Conservation (phyloP, 164 flowering plant genomes). For the Magnolia officinalis region DNA sequence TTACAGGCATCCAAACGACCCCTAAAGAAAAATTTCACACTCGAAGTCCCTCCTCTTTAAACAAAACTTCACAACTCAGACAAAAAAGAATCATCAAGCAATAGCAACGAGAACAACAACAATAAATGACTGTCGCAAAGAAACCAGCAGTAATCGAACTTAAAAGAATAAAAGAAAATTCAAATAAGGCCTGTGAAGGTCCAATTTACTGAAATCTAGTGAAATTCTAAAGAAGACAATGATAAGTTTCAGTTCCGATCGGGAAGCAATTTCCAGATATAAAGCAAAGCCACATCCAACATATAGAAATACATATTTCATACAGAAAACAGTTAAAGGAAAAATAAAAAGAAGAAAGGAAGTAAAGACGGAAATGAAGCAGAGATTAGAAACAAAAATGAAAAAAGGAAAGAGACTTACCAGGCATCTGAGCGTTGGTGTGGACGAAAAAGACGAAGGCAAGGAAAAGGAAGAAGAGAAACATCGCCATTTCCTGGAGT, state of each 20-base stretch:
- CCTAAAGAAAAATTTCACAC: background rate
- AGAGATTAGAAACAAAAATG: background rate
- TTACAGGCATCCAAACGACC: too few species aligned
- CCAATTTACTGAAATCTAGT: background rate
- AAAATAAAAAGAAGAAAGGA: background rate
- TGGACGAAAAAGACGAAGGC: constrained; percentile 21
- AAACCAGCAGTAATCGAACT: background rate
- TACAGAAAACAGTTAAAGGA: background rate
- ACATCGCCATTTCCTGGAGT: constrained; percentile 23
- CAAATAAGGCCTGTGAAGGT: background rate
- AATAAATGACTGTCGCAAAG: background rate
- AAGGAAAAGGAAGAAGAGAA: constrained; percentile 21
- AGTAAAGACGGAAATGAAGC: background rate
- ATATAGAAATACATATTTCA: background rate
- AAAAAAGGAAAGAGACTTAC: constrained; percentile 16
- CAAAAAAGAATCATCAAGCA: background rate
- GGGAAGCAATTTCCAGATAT: background rate
- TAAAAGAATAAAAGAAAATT: background rate
- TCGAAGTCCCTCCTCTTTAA: background rate
- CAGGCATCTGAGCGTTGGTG: constrained; percentile 52
- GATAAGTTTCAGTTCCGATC: background rate
- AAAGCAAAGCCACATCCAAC: background rate
- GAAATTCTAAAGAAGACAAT: too few species aligned
- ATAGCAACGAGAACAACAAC: background rate
- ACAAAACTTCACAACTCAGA: too few species aligned